Evolutionary conservation across 2,329 filamentous ascomycete genomes (phyloP).

Genomic region (Colletotrichum orbiculare): DNA sequence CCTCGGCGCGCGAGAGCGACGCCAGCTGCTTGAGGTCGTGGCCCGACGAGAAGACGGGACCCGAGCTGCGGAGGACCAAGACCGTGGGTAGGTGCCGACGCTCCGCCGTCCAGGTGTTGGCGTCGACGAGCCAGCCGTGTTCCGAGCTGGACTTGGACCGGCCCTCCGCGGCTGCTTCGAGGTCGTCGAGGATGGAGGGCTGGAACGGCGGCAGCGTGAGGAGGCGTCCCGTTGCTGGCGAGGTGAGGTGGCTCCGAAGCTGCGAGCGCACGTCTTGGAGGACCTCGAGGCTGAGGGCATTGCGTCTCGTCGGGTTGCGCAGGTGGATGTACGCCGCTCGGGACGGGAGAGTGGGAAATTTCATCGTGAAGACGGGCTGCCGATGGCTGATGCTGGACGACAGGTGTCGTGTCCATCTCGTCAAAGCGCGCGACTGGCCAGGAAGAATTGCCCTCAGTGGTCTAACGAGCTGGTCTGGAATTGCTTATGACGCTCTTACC

Average conservation of each 20-base stretch:
- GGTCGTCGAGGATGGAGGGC: constrained; percentile 35
- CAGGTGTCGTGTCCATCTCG: no score
- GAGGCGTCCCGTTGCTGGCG: constrained; percentile 36
- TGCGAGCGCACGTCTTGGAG: constrained; percentile 42
- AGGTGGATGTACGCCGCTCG: constrained; percentile 43
- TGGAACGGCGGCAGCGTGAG: constrained; percentile 45
- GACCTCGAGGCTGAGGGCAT: constrained; percentile 41
- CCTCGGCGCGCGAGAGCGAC: constrained; percentile 17
- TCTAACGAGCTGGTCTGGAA: no score
- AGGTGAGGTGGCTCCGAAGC: constrained; percentile 40
- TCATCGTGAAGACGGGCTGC: constrained; percentile 8
- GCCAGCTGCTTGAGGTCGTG: constrained; percentile 46
- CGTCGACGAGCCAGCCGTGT: constrained; percentile 44
- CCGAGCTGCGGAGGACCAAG: constrained; percentile 45
- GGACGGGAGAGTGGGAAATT: constrained; percentile 41
- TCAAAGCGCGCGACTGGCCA: no score
- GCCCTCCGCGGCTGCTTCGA: constrained; percentile 30
- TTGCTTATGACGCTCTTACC: no score
- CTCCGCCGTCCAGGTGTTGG: constrained; percentile 39
- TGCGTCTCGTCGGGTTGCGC: constrained; percentile 40
- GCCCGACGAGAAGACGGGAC: constrained; percentile 46
- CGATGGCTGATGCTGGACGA: no score
- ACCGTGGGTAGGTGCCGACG: constrained; percentile 43
- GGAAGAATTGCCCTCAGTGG: no score
- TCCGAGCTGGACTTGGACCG: neutral